Base-by-base conservation (phyloP, 768 basidiomycete species). In the Pisolithus orientalis region DNA sequence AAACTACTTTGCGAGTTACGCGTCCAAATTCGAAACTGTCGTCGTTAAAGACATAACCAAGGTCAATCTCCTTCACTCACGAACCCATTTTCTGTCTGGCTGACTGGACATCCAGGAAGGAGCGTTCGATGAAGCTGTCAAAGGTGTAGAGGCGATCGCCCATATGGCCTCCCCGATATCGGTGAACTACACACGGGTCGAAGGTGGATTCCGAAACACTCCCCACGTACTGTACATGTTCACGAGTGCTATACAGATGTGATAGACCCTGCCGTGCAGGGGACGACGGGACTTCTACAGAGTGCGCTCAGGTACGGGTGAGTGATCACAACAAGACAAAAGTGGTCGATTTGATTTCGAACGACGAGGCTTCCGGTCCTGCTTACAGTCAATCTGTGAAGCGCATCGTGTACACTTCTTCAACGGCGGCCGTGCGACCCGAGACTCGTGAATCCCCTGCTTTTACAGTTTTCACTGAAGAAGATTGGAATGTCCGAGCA, bases 121-220 rank as follows among this genome's bases (percentile, higher is more conserved):
- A 7, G 86, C 84, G 0, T 94, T 90, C 55, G 87, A 92, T 62
- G 82, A 88, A 47, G 88, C 83, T 1, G 84, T 91, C 53, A 79
- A 83, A 63, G 87, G 78, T 1, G 82, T 91, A 6, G 82, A 87
- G 53, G 90, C 77, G 0, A 79, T 93, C 47, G 75, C 71, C 39
- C 88, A 89, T 59, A 80, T 75, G 4, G 85, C 85, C 0, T 87
- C 85, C 1, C 86, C 87, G 0, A 74, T 83, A 59, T 68, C 75
- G 49, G 54, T 34, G 13, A 14, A 34, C 34, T 13, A 5, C 11
- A 13, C 14, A 11, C 34, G 34, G 34, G 13, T 34, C 14, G 34
- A 34, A 34, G 34, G 34, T 34, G 34, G 34, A 34, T 34, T 34
- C 11, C 5, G 11, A 34, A 34, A 34, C 13, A 34, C 34, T 13